Base-by-base conservation (phyloP, 352 stramenopile species). In the Globisporangium perplexum region DNA sequence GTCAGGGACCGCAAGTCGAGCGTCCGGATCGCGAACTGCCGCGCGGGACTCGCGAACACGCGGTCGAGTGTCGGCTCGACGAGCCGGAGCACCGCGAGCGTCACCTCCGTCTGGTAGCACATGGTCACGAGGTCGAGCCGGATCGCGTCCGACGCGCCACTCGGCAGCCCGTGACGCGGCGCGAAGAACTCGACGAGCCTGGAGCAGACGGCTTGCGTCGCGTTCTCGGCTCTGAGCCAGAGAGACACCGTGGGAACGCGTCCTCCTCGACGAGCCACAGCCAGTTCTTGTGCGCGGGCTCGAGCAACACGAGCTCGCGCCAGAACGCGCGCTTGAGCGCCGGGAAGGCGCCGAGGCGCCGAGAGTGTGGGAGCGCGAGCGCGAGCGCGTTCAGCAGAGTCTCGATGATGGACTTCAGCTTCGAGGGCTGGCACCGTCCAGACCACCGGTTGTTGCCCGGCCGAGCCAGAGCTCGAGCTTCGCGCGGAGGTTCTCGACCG, bases 1-100 rank as follows among this genome's bases (percentile, higher is more conserved):
- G 5, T 7, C 5, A 7, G 10, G 26, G 14, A 14, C 38, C 24
- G 7, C 42, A 28, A 50, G 6, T 14, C 28, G 15, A 18, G 41
- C 11, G 23, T 8, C 38, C 30, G 20, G 20, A 57, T 39, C 3
- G 4, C n/a, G 15, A 43, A 57, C 14, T 50, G 51, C 6, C 52
- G 43, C 14, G 22, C 26, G 1, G 31, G 43, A 22, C 24, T 41
- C 22, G 20, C 42, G n/a, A 47, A 50, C 39, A 45, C 42, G 24
- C 39, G 30, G n/a, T 57, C 31, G 33, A 58, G 23, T 8, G 48
- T 35, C 20, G 23, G 8, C 20, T 44, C 39, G 7, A 50, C 24
- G 22, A 22, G 33, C 15, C n/a, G 20, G 4, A 53, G 20, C 4
- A 20, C n/a, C 5, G 3, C 5, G 30, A 33, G 30, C 30, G 30